A percentile compares a stretch with the other conserved stretches of the same genome.
These are phyloP conservation scores for Phragmites australis DNA, from an alignment of 176 grass and related monocot species.

Conservation along the genomic window DNA sequence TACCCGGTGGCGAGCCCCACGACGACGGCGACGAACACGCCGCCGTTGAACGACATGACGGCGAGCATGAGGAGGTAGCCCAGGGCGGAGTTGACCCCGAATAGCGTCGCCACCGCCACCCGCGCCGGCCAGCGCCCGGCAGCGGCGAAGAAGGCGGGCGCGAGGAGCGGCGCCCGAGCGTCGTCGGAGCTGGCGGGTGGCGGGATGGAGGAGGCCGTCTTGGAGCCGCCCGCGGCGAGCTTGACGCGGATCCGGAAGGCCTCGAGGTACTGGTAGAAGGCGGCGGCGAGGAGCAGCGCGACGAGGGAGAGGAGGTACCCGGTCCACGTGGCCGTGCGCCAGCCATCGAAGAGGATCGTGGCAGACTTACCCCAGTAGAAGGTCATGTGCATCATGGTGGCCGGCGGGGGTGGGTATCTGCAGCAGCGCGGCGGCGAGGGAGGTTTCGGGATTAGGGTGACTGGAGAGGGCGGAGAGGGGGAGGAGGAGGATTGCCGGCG, in stretches of 20 bases:
- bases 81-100: slow-evolving; percentile 80
- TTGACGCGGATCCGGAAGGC: slow-evolving; percentile 71
- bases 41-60: slow-evolving; percentile 98
- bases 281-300: slow-evolving; percentile 64
- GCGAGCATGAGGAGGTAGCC: slow-evolving; percentile 96
- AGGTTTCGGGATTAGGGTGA: neutral
- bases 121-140: slow-evolving; percentile 20
- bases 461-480: neutral
- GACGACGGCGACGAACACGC: slow-evolving; percentile 75
- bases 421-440: neutral
- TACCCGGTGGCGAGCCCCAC: slow-evolving; percentile 75
- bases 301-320: slow-evolving; percentile 81
- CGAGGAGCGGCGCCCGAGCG: slow-evolving; percentile 46
- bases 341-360: slow-evolving; percentile 90
- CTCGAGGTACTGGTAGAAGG: slow-evolving; percentile 99
- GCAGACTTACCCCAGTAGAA: slow-evolving; percentile 94
- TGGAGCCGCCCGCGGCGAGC: slow-evolving; percentile 46
- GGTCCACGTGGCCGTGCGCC: slow-evolving; percentile 71
- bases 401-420: neutral
- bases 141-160: neutral
- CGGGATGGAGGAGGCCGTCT: slow-evolving; percentile 26
- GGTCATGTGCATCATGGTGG: slow-evolving; percentile 99
- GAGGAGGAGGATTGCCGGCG: slow-evolving; percentile 33
- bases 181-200: slow-evolving; percentile 40
- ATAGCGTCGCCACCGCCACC: slow-evolving; percentile 54